Base-by-base conservation (phyloP, 1,284 basidiomycete genomes). In the Ceratobasidium sp. region DNA sequence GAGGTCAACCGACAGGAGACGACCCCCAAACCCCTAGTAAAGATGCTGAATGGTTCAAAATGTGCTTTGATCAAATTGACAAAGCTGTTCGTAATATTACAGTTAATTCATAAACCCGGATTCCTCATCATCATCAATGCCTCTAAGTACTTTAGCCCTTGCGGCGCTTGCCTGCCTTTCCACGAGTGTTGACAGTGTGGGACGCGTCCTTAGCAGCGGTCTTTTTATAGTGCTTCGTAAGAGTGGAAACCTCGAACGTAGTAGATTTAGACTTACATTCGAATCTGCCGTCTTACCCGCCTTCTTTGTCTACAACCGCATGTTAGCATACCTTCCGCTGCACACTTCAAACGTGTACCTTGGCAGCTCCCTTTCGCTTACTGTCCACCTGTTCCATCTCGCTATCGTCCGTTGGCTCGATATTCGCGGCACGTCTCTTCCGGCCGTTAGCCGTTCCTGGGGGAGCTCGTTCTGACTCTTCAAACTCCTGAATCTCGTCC, bases 51-150 rank as follows among this genome's bases (percentile, higher is more conserved):
- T 93, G 92, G 92, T 91, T 92, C 81, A 85, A 88, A 69, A 87
- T 87, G 9, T 93, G 92, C 81, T 90, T 92, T 80, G 85, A 86
- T 71, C 91, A 93, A 81, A 88, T 93, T 81, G 80, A 83, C 63
- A 86, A 83, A 60, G 77, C 78, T 64, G 51, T 63, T 60, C 53
- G 49, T 40, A 71, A 78, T 78, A 64, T 64, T 33, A 77, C 49
- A 66, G 42, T 49, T 61, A 75, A 75, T 66, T 20, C 55, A 75
- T 75, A 63, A 39, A 28, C 42, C 28, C 23, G 60, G 13, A 7
- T 26, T n/a, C 60, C 7, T 10, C 40, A n/a, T n/a, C n/a, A n/a
- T n/a, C n/a, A 39, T 9, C 28, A 7, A 33, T 53, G 28, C 26
- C 4, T 66, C 10, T 51, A n/a, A n/a, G n/a, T n/a, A n/a, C 20